These are phyloP conservation scores for Nymphaea colorata DNA, from an alignment of 164 flowering plant species.

Conservation along the genomic window DNA sequence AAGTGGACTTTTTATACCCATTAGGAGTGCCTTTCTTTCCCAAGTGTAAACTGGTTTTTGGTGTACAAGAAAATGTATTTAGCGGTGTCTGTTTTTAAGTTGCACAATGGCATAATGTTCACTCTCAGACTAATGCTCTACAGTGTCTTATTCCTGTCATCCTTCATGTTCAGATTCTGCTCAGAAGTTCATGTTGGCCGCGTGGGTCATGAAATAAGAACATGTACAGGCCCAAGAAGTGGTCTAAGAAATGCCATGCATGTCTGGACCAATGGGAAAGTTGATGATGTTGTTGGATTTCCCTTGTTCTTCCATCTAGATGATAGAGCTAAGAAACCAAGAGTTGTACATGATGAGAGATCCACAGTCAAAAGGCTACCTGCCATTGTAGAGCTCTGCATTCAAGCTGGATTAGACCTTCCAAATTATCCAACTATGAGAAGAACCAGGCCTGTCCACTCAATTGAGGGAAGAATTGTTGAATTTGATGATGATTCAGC, in stretches of 20 bases:
- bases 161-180: constrained; percentile 37
- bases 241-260: constrained; percentile 50
- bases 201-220: constrained; percentile 68
- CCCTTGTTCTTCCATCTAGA: constrained; percentile 67
- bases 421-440: constrained; percentile 54
- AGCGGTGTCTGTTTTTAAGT: too few relatives aligned
- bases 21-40: too few relatives aligned
- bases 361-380: constrained; percentile 34
- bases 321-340: constrained; percentile 71
- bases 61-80: too few relatives aligned
- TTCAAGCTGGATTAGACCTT: constrained; percentile 79
- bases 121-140: neutral
- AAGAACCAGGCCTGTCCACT: constrained; percentile 69
- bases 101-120: too few relatives aligned
- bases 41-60: too few relatives aligned
- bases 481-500: constrained; percentile 40
- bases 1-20: too few relatives aligned
- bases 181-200: constrained; percentile 72
- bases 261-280: constrained; percentile 65
- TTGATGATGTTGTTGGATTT: constrained; percentile 44
- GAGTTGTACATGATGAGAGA: constrained; percentile 66
- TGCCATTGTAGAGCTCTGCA: constrained; percentile 79
- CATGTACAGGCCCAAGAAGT: constrained; percentile 59
- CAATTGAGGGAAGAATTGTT: constrained; percentile 68
- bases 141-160: neutral